phyloP scores from a whole-genome alignment of 2,329 filamentous ascomycete genomes.

The Colletotrichum musicola region DNA sequence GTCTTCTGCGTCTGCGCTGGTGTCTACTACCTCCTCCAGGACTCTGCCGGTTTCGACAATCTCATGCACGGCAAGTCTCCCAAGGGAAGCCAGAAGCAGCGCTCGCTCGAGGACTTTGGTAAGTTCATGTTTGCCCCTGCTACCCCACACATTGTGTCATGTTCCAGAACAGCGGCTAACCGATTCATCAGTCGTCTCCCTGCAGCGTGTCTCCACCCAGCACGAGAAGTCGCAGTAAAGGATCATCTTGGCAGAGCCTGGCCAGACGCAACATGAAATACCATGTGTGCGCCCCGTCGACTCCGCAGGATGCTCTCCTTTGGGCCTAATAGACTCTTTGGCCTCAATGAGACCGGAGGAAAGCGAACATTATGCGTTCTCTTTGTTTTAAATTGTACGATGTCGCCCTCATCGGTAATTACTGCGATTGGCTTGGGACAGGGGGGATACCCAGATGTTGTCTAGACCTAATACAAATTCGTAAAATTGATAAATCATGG shows the following conservation, averaged over 20 bases:
- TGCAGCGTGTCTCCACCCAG: slow-evolving; percentile 91
- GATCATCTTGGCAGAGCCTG: slow-evolving; percentile 16
- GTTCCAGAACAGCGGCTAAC: slow-evolving; percentile 58
- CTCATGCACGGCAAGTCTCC: slow-evolving; percentile 91
- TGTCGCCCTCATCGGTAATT: slow-evolving; percentile 40
- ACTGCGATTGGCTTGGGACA: slow-evolving; percentile 30
- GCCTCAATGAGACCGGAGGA: slow-evolving; percentile 36
- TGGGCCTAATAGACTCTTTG: slow-evolving; percentile 32
- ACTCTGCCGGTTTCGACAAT: slow-evolving; percentile 86
- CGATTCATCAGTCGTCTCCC: slow-evolving; percentile 76
- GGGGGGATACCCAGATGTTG: slow-evolving; percentile 36
- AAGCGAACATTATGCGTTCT: slow-evolving; percentile 25
- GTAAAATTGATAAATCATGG: slow-evolving; percentile 26
- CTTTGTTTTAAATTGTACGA: slow-evolving; percentile 40
- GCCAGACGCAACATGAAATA: not conserved
- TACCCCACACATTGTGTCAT: slow-evolving; percentile 8
- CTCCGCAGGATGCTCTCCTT: slow-evolving; percentile 24
- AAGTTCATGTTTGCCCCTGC: slow-evolving; percentile 67
- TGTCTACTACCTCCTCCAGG: slow-evolving; percentile 82
- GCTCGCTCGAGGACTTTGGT: slow-evolving; percentile 85
- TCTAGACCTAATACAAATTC: slow-evolving; percentile 39
- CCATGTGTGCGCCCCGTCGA: not conserved
- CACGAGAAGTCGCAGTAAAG: slow-evolving; percentile 86
- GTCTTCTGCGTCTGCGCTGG: slow-evolving; percentile 87
- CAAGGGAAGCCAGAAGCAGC: slow-evolving; percentile 85